phyloP scores from a whole-genome alignment of 179 eudicot species.

The Spergularia azorica region DNA sequence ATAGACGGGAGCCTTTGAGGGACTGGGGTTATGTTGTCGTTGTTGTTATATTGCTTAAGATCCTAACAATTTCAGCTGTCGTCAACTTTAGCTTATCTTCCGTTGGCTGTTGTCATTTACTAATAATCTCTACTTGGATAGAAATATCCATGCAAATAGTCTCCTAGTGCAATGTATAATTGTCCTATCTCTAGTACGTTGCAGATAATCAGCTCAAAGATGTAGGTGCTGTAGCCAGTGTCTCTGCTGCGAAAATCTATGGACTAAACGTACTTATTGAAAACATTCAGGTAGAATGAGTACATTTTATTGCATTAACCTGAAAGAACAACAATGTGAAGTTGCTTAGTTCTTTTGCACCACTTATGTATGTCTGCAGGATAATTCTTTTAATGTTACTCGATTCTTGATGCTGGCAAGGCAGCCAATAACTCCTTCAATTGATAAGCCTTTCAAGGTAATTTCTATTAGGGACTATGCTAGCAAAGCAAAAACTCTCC shows the following conservation, averaged over 20 bases:
- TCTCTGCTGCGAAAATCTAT: slow-evolving; percentile 62
- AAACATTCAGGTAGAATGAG: slow-evolving; percentile 56
- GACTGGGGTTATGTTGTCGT: no score
- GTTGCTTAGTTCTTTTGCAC: not conserved
- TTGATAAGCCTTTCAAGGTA: slow-evolving; percentile 61
- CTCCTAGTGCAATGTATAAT: not conserved
- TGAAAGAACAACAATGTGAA: not conserved
- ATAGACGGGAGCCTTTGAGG: no score
- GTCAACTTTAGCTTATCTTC: no score
- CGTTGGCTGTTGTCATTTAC: no score
- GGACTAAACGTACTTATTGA: slow-evolving; percentile 53
- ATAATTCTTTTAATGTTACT: slow-evolving; percentile 58
- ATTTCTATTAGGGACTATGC: not conserved
- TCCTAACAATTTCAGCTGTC: no score
- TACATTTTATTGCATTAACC: not conserved
- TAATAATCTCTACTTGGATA: not conserved
- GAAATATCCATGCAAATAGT: not conserved
- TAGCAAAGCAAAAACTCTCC: not conserved
- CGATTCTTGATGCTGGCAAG: slow-evolving; percentile 69
- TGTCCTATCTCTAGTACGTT: slow-evolving; percentile 34
- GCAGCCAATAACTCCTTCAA: slow-evolving; percentile 50
- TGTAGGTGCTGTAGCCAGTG: slow-evolving; percentile 60
- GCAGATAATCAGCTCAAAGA: slow-evolving; percentile 49
- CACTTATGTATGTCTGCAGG: slow-evolving; percentile 32
- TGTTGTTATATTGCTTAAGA: no score